phyloP scores from a whole-genome alignment of 306 rosid genomes.

The Trifolium subterraneum region DNA sequence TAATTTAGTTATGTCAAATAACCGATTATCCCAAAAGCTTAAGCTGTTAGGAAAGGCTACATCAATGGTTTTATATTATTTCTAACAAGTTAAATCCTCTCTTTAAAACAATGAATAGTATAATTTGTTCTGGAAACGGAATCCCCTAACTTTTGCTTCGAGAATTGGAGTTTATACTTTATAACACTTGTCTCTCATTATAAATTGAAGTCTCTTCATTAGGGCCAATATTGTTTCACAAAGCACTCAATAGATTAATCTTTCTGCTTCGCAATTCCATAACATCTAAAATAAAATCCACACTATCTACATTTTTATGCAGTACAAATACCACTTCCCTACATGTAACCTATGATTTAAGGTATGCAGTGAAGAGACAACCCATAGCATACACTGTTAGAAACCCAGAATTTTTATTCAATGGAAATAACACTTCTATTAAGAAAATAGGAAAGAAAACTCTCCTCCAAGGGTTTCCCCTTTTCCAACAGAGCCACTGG shows the following conservation, averaged over 20 bases:
- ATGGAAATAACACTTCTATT: no score
- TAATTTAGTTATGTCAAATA: no score
- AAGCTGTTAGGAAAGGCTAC: no score
- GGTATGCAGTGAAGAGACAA: conserved; percentile 15
- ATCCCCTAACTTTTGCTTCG: not conserved
- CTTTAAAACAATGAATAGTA: not conserved
- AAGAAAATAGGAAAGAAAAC: not conserved
- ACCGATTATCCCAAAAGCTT: no score
- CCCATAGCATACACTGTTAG: not conserved
- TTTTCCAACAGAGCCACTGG: not conserved
- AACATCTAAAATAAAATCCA: conserved; percentile 11
- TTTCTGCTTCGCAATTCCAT: not conserved
- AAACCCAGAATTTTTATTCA: no score
- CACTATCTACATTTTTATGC: not conserved
- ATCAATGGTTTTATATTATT: no score
- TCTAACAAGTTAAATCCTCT: not conserved
- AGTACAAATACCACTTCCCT: conserved; percentile 3
- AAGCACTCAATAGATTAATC: no score
- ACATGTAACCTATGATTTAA: conserved; percentile 26
- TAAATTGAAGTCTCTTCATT: not conserved
- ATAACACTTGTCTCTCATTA: no score
- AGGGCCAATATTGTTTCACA: no score
- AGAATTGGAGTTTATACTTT: not conserved
- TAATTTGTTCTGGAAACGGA: not conserved
- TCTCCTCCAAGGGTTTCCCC: not conserved